phyloP scores from a whole-genome alignment of 176 grass and related monocot species.

The Oryza punctata region DNA sequence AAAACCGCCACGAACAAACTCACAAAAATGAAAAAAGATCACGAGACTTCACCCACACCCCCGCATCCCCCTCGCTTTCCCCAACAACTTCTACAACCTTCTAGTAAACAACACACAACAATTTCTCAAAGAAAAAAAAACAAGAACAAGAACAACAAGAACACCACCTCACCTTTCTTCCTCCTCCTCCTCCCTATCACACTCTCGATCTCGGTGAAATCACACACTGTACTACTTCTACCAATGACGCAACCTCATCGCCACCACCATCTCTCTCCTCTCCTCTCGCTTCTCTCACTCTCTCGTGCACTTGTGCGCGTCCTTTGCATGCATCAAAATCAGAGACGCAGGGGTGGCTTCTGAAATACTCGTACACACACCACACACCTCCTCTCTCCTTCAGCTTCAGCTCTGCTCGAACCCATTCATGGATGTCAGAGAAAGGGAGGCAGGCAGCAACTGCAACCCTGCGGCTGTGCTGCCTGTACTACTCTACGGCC shows the following conservation, averaged over 20 bases:
- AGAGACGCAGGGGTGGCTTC: conserved; percentile 48
- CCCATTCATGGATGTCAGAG: conserved; percentile 76
- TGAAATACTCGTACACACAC: conserved; percentile 28
- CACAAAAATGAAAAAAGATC: neutral
- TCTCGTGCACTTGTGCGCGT: conserved; percentile 19
- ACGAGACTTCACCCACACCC: conserved; percentile 1
- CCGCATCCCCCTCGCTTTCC: too few species aligned
- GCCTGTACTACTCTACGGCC: too few species aligned
- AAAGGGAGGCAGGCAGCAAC: conserved; percentile 6
- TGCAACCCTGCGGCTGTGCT: too few species aligned
- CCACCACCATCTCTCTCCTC: conserved; percentile 1
- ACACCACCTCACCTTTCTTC: conserved; percentile 16
- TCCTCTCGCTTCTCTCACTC: conserved; percentile 7
- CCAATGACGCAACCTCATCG: conserved; percentile 19
- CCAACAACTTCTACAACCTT: neutral
- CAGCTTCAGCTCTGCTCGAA: too few species aligned
- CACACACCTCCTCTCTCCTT: neutral
- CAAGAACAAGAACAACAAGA: neutral
- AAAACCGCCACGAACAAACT: conserved; percentile 35
- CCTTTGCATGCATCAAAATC: conserved; percentile 87
- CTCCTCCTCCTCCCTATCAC: neutral
- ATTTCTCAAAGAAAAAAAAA: neutral
- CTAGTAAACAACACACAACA: neutral
- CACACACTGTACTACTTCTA: conserved; percentile 26
- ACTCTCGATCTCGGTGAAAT: conserved; percentile 48